Conservation (phyloP, 179 eudicot species). For the Spinacia oleracea region DNA sequence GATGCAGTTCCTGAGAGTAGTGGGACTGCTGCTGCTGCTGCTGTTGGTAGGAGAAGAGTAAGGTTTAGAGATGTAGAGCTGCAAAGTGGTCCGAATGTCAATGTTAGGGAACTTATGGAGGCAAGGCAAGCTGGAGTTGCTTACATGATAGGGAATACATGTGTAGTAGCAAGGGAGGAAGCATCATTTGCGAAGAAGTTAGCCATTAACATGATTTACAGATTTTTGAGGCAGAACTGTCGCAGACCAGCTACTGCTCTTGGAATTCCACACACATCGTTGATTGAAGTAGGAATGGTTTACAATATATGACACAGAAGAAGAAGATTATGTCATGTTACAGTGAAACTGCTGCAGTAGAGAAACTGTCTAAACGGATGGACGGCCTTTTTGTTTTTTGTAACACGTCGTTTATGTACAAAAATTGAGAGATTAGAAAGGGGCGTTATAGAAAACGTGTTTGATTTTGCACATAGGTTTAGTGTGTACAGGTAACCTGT, state of each 20-base stretch:
- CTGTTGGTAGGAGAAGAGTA: conserved; percentile 28
- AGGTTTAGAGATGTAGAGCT: conserved; percentile 21
- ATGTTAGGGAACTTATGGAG: conserved; percentile 29
- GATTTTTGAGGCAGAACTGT: conserved; percentile 37
- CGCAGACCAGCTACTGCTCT: conserved; percentile 34
- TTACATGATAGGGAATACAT: conserved; percentile 43
- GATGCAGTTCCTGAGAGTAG: background rate
- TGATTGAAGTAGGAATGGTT: conserved; percentile 45
- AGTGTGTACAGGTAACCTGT: conserved; percentile 4
- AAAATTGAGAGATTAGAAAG: background rate
- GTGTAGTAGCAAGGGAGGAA: conserved; percentile 30
- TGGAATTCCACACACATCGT: conserved; percentile 40
- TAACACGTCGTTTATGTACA: conserved; percentile 9
- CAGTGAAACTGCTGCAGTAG: background rate
- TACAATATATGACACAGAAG: conserved; percentile 29
- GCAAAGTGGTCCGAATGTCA: background rate
- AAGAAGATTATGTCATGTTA: no score
- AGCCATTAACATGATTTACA: conserved; percentile 33
- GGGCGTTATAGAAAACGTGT: background rate
- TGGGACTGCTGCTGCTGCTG: background rate
- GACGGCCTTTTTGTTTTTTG: background rate
- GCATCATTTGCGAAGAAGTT: conserved; percentile 35
- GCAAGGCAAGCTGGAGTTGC: conserved; percentile 45
- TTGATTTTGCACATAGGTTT: background rate
- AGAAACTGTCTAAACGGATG: background rate